Conservation (phyloP, 176 grass and related monocot species). For the Cenchrus purpureus region DNA sequence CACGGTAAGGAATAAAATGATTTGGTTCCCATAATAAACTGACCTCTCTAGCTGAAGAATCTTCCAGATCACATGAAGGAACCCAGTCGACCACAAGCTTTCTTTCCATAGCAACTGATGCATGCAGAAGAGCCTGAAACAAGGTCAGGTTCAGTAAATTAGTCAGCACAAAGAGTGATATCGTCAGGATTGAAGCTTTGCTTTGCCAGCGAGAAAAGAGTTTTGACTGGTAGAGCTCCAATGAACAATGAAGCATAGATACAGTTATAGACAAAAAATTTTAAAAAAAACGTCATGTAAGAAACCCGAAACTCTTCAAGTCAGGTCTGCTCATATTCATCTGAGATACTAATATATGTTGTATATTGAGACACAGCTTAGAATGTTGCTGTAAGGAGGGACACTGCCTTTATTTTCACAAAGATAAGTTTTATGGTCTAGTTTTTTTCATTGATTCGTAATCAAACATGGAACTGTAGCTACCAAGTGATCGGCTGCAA, state of each 20-base stretch:
- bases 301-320: neutral
- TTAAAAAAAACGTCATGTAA: neutral
- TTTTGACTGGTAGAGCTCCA: neutral
- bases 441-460: slow-evolving; percentile 8
- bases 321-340: slow-evolving; percentile 9
- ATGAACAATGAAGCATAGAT: neutral
- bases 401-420: neutral
- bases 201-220: slow-evolving; percentile 6
- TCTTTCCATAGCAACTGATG: slow-evolving; percentile 77
- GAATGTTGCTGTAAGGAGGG: neutral
- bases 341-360: neutral
- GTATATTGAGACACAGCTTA: neutral
- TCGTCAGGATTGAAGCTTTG: neutral
- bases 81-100: slow-evolving; percentile 95
- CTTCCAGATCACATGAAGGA: slow-evolving; percentile 92
- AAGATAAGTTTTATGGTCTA: neutral
- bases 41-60: slow-evolving; percentile 72
- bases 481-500: slow-evolving; percentile 9
- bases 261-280: neutral
- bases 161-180: slow-evolving; percentile 34
- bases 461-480: slow-evolving; percentile 4
- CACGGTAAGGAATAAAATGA: slow-evolving; percentile 22
- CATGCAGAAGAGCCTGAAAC: slow-evolving; percentile 89
- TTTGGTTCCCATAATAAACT: slow-evolving; percentile 36
- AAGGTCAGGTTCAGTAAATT: slow-evolving; percentile 20